Evolutionary conservation across 1,284 basidiomycete genomes (phyloP).

Genomic region (Cryptococcus sp.): DNA sequence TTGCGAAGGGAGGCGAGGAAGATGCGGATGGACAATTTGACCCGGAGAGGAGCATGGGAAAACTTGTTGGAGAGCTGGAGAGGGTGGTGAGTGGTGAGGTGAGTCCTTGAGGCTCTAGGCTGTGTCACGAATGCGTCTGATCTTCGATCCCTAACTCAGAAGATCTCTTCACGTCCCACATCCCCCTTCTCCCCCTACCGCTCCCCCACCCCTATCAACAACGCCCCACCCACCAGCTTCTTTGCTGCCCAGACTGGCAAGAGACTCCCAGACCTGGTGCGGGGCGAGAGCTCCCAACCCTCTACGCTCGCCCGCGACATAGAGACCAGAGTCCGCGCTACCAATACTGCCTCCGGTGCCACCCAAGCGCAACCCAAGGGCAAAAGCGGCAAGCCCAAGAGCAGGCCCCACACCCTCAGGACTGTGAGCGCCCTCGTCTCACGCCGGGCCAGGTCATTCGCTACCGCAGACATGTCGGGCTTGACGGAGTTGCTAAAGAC

Average conservation of each 20-base stretch:
- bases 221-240: too few species aligned
- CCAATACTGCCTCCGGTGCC: conserved; percentile 14
- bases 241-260: too few species aligned
- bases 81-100: conserved; percentile 35
- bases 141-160: background rate
- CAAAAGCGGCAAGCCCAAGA: too few species aligned
- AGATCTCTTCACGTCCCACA: conserved; percentile 22
- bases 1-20: conserved; percentile 32
- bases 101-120: conserved; percentile 4
- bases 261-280: too few species aligned
- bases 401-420: background rate
- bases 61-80: conserved; percentile 48
- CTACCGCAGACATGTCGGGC: conserved; percentile 38
- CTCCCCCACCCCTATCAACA: conserved; percentile 2
- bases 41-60: conserved; percentile 72
- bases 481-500: conserved; percentile 45
- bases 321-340: background rate
- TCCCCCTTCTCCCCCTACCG: conserved; percentile 3
- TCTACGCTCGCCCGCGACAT: too few species aligned
- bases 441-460: conserved; percentile 9
- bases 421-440: conserved; percentile 17
- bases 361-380: too few species aligned
- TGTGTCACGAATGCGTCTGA: background rate
- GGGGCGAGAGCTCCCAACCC: too few species aligned
- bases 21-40: conserved; percentile 71